A percentile compares a stretch with the other conserved stretches of the same genome.
These are phyloP conservation scores for Collybia sordida DNA, from an alignment of 768 basidiomycete species.

Conservation along the genomic window DNA sequence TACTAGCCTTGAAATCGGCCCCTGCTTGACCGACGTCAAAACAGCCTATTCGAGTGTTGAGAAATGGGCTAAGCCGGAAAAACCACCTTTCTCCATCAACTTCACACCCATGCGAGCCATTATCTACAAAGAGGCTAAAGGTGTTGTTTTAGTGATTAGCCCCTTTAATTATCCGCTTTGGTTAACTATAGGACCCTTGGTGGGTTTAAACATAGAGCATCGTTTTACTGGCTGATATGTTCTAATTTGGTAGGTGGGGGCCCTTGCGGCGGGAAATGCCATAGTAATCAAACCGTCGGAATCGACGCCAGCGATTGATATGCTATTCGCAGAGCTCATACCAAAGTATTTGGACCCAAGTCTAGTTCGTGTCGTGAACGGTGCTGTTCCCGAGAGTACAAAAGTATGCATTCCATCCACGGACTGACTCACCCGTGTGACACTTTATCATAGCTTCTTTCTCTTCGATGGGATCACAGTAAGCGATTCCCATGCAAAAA, in stretches of 20 bases:
- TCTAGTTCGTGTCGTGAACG: slow-evolving; percentile 67
- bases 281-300: slow-evolving; percentile 80
- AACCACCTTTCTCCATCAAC: slow-evolving; percentile 52
- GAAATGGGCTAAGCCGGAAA: slow-evolving; percentile 72
- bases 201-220: slow-evolving; percentile 24
- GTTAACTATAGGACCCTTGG: slow-evolving; percentile 57
- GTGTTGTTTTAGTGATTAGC: slow-evolving; percentile 64
- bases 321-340: slow-evolving; percentile 64
- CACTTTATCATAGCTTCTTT: slow-evolving; percentile 50
- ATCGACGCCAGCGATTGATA: slow-evolving; percentile 49
- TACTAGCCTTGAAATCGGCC: slow-evolving; percentile 59
- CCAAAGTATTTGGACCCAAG: slow-evolving; percentile 75
- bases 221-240: not conserved
- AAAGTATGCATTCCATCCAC: slow-evolving; percentile 29
- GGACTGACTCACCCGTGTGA: not conserved
- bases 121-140: slow-evolving; percentile 76
- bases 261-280: slow-evolving; percentile 78
- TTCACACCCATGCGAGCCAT: slow-evolving; percentile 61
- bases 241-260: slow-evolving; percentile 44
- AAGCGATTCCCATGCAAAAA: slow-evolving; percentile 12
- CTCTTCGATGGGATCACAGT: slow-evolving; percentile 66
- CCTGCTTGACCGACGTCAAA: slow-evolving; percentile 51
- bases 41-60: slow-evolving; percentile 61
- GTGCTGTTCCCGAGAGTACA: slow-evolving; percentile 63
- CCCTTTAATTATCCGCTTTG: slow-evolving; percentile 79